Evolutionary conservation across 2,329 filamentous ascomycete genomes (phyloP).

Genomic region (Aspergillus pseudotamarii): DNA sequence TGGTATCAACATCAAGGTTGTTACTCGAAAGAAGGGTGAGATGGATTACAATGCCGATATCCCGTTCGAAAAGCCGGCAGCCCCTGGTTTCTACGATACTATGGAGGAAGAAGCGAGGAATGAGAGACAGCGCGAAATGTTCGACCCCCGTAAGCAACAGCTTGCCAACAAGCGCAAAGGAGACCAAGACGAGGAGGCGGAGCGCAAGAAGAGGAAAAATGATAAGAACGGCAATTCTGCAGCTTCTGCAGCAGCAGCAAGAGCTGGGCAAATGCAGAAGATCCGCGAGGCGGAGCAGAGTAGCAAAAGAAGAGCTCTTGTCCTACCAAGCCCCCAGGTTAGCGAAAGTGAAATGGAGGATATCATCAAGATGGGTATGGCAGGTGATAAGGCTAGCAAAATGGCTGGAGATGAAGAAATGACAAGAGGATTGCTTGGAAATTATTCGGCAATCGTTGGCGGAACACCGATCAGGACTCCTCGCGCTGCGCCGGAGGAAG

Average conservation of each 20-base stretch:
- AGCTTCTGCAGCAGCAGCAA: conserved; percentile 82
- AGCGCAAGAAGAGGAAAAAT: conserved; percentile 81
- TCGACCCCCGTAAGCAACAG: conserved; percentile 91
- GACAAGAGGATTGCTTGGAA: conserved; percentile 83
- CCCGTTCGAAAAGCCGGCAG: conserved; percentile 91
- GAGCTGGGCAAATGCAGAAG: conserved; percentile 91
- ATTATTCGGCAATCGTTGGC: conserved; percentile 79
- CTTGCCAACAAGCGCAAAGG: conserved; percentile 91
- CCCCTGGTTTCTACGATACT: conserved; percentile 91
- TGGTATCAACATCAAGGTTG: conserved; percentile 96
- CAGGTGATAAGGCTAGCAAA: conserved; percentile 80
- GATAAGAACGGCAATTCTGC: conserved; percentile 80
- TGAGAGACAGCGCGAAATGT: conserved; percentile 79
- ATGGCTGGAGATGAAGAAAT: conserved; percentile 77
- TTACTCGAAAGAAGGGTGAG: conserved; percentile 87
- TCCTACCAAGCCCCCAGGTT: conserved; percentile 86
- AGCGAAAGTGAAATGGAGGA: conserved; percentile 91
- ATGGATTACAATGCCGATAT: conserved; percentile 99
- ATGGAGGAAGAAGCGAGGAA: conserved; percentile 78
- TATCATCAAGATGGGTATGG: conserved; percentile 98
- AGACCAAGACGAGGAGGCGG: conserved; percentile 79
- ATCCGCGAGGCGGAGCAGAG: conserved; percentile 95
- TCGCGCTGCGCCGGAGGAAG: conserved; percentile 86
- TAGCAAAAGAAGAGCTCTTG: conserved; percentile 84
- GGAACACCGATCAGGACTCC: conserved; percentile 90